These are phyloP conservation scores for Schwanniomyces etchellsii DNA, from an alignment of 1,139 yeast species.

Conservation along the genomic window DNA sequence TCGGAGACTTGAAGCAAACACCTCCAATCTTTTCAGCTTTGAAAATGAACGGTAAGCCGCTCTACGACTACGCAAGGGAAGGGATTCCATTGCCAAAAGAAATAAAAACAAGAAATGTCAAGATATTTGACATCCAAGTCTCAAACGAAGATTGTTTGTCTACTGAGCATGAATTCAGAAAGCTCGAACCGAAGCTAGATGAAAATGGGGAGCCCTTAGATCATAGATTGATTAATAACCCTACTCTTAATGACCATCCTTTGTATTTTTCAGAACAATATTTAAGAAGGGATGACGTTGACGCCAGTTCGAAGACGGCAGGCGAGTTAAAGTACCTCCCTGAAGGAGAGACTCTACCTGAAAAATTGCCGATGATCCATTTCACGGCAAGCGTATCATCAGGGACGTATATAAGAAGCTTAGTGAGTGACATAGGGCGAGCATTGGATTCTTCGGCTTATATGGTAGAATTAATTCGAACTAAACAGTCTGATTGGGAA, in stretches of 20 bases:
- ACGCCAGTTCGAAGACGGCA: conserved; percentile 23
- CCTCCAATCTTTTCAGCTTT: conserved; percentile 96
- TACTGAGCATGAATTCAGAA: conserved; percentile 50
- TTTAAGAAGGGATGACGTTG: conserved; percentile 32
- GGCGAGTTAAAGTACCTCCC: conserved; percentile 20
- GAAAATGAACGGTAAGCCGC: conserved; percentile 89
- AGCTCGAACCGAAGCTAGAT: conserved; percentile 45
- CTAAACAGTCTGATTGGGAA: conserved; percentile 79
- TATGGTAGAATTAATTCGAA: conserved; percentile 78
- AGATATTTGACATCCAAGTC: conserved; percentile 50
- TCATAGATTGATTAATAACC: conserved; percentile 43
- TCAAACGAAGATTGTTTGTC: conserved; percentile 47
- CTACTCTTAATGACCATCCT: conserved; percentile 59
- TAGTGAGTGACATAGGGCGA: conserved; percentile 84
- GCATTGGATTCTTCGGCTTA: conserved; percentile 78
- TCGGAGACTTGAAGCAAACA: conserved; percentile 78
- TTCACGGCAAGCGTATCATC: conserved; percentile 80
- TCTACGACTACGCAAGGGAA: conserved; percentile 90
- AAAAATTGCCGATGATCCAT: conserved; percentile 56
- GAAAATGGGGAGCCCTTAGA: conserved; percentile 48
- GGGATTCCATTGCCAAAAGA: conserved; percentile 80
- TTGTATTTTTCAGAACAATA: conserved; percentile 55
- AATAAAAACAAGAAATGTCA: conserved; percentile 71
- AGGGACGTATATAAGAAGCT: conserved; percentile 90
- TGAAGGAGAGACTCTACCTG: conserved; percentile 23